Evolutionary conservation across 805 yeast genomes (phyloP), one percentile per base, ranked within the genome.

Genomic region (Candida krabiensis): DNA sequence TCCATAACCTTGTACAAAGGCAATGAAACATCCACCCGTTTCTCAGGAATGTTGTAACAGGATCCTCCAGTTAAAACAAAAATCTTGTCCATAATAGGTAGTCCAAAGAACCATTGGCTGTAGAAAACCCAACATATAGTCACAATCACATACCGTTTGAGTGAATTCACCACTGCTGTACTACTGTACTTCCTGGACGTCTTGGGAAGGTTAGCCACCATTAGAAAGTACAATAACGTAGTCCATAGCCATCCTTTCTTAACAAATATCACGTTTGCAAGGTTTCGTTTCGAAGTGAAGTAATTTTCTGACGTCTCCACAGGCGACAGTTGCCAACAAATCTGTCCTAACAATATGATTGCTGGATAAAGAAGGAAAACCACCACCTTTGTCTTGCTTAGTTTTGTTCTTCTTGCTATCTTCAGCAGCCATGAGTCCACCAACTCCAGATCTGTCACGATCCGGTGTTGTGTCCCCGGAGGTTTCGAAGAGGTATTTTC

Each of bases 241-340:
- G 96, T 89, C 98, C 97, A 93, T 12, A 78, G 70, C 98, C 98
- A 93, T 2, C 97, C 98, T 18, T 71, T 73, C 53, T 91, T 93
- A 26, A 91, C 96, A 57, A 93, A 86, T 5, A 73, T 32, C 15
- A 71, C 72, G 60, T 91, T 91, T 43, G 90, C 55, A 13, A 88
- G 22, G 55, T 87, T 88, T 35, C 75, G 71, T 63, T 86, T 88
- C 39, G 79, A 68, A 35, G 75, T 73, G 59, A 69, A 75, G 60
- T 72, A 74, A 47, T 71, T 68, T 61, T 68, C 59, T 19, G 73
- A 67, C 41, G 68, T 70, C 35, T 71, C 79, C 13, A 55, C 41
- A 14, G 73, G 75, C 5, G 80, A 66, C 18, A 64, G 50, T 17
- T 56, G 42, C 49, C 70, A 72, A 13, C 77, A 63, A 11, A 79